Percentiles rank a stretch among this genome's conserved stretches.
These are phyloP conservation scores for Hyphopichia pseudoburtonii DNA, from an alignment of 1,139 yeast species.

Conservation along the genomic window DNA sequence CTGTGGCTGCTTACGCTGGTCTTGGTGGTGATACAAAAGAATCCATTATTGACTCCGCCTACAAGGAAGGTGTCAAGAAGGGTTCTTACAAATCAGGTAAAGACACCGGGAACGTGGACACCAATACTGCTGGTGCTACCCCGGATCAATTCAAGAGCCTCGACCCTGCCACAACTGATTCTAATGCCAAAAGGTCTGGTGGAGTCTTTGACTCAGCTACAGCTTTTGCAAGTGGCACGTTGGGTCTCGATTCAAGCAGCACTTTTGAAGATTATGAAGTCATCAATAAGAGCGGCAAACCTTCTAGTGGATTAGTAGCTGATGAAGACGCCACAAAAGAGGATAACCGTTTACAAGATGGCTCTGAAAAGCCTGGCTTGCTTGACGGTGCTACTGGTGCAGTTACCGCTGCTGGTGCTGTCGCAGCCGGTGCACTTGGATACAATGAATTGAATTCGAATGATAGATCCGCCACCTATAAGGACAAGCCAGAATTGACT, in stretches of 20 bases:
- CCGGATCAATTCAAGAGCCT: background rate
- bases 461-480: background rate
- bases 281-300: conserved; percentile 5
- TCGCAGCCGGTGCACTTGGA: conserved; percentile 14
- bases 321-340: background rate
- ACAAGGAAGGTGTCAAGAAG: conserved; percentile 9
- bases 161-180: background rate
- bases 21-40: background rate
- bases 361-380: conserved; percentile 10
- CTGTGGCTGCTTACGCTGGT: conserved; percentile 6
- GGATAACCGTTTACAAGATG: no score
- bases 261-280: conserved; percentile 5
- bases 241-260: conserved; percentile 11
- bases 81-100: conserved; percentile 20
- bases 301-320: no score
- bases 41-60: conserved; percentile 14
- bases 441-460: conserved; percentile 8
- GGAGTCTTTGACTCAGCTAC: conserved; percentile 12
- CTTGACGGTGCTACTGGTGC: conserved; percentile 18
- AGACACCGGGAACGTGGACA: conserved; percentile 5
- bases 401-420: conserved; percentile 18
- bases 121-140: conserved; percentile 5
- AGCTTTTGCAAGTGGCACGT: conserved; percentile 12
- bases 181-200: conserved; percentile 3
- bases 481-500: conserved; percentile 1